These are phyloP conservation scores for Vaccinium corymbosum DNA, from an alignment of 148 eudicot species.

Conservation along the genomic window DNA sequence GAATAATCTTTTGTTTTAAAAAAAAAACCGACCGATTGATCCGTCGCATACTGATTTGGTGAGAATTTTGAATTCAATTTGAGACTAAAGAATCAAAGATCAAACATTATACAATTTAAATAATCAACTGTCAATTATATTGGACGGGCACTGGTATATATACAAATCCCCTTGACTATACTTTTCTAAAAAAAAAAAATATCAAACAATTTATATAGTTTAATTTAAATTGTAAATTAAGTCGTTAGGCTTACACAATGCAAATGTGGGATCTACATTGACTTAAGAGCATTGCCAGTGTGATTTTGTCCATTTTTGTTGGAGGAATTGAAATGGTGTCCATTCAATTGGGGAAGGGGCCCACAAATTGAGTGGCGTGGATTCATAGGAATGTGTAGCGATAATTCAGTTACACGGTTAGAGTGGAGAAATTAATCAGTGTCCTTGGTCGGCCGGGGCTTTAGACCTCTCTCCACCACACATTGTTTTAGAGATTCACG, in stretches of 20 bases:
- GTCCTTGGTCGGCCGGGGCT: no score
- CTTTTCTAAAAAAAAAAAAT: no score
- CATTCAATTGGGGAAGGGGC: neutral
- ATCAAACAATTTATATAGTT: no score
- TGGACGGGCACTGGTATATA: no score
- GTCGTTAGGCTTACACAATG: neutral
- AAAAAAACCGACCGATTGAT: neutral
- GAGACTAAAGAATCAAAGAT: neutral
- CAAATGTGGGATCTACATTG: neutral
- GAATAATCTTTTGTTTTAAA: neutral
- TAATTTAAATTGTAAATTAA: neutral
- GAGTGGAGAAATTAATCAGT: neutral
- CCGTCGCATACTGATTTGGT: neutral
- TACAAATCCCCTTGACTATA: no score
- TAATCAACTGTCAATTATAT: neutral
- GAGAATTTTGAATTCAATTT: neutral
- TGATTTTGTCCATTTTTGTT: slow-evolving; percentile 10
- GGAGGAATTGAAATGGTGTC: slow-evolving; percentile 2
- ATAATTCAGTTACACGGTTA: neutral
- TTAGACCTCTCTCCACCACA: no score
- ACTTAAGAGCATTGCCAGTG: neutral
- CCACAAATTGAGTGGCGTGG: neutral
- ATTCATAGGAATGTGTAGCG: neutral
- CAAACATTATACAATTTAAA: neutral
- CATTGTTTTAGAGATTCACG: no score